Percentiles rank a stretch among this genome's conserved stretches.
These are phyloP conservation scores for Boletus subparvulus DNA, from an alignment of 768 basidiomycete genomes.

Conservation along the genomic window DNA sequence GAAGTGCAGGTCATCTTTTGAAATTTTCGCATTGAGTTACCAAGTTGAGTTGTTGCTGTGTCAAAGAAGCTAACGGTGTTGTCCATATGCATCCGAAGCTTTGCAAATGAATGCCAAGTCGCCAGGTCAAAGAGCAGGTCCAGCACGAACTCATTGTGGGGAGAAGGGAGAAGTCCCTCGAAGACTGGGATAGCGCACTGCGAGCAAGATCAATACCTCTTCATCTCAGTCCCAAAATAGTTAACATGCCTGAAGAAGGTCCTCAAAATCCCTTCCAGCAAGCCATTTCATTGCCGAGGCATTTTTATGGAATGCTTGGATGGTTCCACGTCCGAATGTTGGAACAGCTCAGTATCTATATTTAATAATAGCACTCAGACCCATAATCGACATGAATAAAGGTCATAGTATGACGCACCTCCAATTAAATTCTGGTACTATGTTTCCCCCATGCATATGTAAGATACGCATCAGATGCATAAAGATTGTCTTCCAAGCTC, in stretches of 20 bases:
- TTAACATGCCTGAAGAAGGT: conserved; percentile 21
- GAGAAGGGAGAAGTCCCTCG: neutral
- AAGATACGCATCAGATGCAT: too few species aligned
- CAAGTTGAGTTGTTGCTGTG: neutral
- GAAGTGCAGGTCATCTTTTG: neutral
- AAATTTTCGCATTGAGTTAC: neutral
- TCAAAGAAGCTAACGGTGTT: neutral
- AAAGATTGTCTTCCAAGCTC: too few species aligned
- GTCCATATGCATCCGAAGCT: neutral
- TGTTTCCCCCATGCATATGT: too few species aligned
- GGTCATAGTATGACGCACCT: neutral
- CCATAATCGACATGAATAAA: too few species aligned
- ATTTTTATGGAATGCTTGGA: conserved; percentile 15
- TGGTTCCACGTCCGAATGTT: neutral
- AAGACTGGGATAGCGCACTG: neutral
- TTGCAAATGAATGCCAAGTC: neutral
- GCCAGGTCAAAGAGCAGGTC: neutral
- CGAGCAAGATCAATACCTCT: too few species aligned
- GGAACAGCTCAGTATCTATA: neutral
- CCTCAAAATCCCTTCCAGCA: conserved; percentile 40
- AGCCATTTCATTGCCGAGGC: conserved; percentile 36
- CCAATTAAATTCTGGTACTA: neutral
- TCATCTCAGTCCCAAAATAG: too few species aligned
- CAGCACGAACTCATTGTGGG: neutral
- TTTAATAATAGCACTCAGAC: too few species aligned